These are phyloP conservation scores for Monosporascus sp. DNA, from an alignment of 2,329 filamentous ascomycete species.

Conservation along the genomic window DNA sequence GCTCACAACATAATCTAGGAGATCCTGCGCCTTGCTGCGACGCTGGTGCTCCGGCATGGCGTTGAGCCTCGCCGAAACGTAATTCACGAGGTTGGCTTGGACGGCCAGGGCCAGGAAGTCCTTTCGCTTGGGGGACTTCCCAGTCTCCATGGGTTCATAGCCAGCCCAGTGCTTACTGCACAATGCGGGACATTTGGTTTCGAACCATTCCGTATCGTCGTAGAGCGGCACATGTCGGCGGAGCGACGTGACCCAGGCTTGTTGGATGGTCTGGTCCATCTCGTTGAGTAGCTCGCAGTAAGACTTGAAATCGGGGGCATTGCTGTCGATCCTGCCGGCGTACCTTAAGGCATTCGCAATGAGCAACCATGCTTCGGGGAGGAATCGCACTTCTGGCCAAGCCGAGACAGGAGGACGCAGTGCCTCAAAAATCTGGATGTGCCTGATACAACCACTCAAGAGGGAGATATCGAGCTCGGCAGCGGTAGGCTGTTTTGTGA, in stretches of 20 bases:
- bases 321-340: constrained; percentile 21
- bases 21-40: constrained; percentile 24
- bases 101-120: constrained; percentile 24
- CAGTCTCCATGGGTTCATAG: constrained; percentile 28
- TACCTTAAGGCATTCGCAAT: constrained; percentile 25
- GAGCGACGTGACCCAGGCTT: constrained; percentile 20
- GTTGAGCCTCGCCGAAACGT: constrained; percentile 18
- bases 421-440: constrained; percentile 21
- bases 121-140: constrained; percentile 26
- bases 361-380: constrained; percentile 26
- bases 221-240: constrained; percentile 23
- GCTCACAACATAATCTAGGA: constrained; percentile 23
- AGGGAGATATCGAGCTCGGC: constrained; percentile 22
- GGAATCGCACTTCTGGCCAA: constrained; percentile 25
- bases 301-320: constrained; percentile 13
- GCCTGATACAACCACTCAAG: constrained; percentile 24
- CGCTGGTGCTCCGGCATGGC: constrained; percentile 10
- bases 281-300: constrained; percentile 25
- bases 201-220: constrained; percentile 27
- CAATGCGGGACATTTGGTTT: constrained; percentile 19
- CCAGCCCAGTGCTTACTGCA: constrained; percentile 24
- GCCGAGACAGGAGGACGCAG: constrained; percentile 21
- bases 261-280: constrained; percentile 22
- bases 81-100: constrained; percentile 24
- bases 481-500: constrained; percentile 12